phyloP scores from a whole-genome alignment of 148 eudicot species.

The Arbutus unedo region DNA sequence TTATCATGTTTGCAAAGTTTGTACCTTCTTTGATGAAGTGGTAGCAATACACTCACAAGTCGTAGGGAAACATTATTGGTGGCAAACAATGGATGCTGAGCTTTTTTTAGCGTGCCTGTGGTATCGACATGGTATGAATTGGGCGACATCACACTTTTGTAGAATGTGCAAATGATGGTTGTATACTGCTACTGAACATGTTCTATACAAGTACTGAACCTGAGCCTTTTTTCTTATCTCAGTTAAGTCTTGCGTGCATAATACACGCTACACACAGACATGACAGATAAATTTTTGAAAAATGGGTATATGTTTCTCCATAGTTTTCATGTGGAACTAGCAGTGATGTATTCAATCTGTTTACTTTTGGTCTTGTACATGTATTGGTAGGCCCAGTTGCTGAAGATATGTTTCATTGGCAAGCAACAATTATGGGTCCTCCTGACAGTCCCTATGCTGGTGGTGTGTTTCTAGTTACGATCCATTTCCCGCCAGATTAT shows the following conservation, averaged over 20 bases:
- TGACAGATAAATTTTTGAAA: neutral
- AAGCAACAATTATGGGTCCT: constrained; percentile 69
- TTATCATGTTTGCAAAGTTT: neutral
- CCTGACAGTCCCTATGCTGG: constrained; percentile 69
- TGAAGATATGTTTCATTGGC: constrained; percentile 70
- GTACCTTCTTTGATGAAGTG: neutral
- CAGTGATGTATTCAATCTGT: neutral
- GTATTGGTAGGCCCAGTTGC: constrained; percentile 44
- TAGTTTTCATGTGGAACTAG: neutral
- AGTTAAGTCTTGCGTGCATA: neutral
- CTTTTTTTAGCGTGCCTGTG: neutral
- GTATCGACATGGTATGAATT: neutral
- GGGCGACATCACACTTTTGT: neutral
- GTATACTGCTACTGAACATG: neutral
- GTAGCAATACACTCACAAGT: neutral
- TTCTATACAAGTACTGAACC: neutral
- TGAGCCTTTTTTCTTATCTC: neutral
- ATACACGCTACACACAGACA: no score
- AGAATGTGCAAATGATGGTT: neutral
- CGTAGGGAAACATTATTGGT: neutral
- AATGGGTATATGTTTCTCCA: neutral
- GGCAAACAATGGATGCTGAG: neutral
- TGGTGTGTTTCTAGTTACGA: constrained; percentile 59
- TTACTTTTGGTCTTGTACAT: constrained; percentile 9
- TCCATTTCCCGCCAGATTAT: constrained; percentile 64